phyloP scores from a whole-genome alignment of 345 rosid genomes.

The Laguncularia racemosa region DNA sequence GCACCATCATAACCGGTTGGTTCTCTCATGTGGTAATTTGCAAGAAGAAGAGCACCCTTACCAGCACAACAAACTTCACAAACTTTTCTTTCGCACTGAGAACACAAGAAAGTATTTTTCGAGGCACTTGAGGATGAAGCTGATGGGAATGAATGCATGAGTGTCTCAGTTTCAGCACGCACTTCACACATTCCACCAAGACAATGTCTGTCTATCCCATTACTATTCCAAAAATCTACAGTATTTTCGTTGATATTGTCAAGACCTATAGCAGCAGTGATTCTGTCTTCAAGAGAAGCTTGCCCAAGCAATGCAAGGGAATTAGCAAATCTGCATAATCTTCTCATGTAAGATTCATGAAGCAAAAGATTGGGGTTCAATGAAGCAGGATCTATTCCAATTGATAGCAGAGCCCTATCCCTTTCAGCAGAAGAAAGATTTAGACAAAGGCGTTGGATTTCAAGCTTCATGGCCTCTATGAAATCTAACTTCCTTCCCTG shows the following conservation, averaged over 20 bases:
- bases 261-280: slow-evolving; percentile 70
- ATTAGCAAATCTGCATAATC: slow-evolving; percentile 61
- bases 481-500: slow-evolving; percentile 72
- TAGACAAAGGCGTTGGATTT: slow-evolving; percentile 79
- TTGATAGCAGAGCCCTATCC: slow-evolving; percentile 81
- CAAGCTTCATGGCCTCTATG: slow-evolving; percentile 75
- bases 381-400: slow-evolving; percentile 92
- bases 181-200: slow-evolving; percentile 63
- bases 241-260: slow-evolving; percentile 42
- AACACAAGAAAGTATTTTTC: slow-evolving; percentile 43
- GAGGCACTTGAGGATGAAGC: slow-evolving; percentile 34
- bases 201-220: slow-evolving; percentile 57
- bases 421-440: slow-evolving; percentile 96
- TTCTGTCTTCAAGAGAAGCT: slow-evolving; percentile 78
- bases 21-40: slow-evolving; percentile 47
- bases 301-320: slow-evolving; percentile 77
- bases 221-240: slow-evolving; percentile 80
- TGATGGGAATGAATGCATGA: slow-evolving; percentile 23
- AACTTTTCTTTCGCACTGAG: slow-evolving; percentile 61
- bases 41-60: slow-evolving; percentile 75
- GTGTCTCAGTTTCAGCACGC: slow-evolving; percentile 43
- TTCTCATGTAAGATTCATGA: slow-evolving; percentile 63
- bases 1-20: slow-evolving; percentile 21
- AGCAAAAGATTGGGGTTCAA: slow-evolving; percentile 75
- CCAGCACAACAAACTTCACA: slow-evolving; percentile 91